Evolutionary conservation across 2,329 filamentous ascomycete species (phyloP), one percentile per base, ranked within the genome.

Genomic region (Decorospora gaudefroyi): DNA sequence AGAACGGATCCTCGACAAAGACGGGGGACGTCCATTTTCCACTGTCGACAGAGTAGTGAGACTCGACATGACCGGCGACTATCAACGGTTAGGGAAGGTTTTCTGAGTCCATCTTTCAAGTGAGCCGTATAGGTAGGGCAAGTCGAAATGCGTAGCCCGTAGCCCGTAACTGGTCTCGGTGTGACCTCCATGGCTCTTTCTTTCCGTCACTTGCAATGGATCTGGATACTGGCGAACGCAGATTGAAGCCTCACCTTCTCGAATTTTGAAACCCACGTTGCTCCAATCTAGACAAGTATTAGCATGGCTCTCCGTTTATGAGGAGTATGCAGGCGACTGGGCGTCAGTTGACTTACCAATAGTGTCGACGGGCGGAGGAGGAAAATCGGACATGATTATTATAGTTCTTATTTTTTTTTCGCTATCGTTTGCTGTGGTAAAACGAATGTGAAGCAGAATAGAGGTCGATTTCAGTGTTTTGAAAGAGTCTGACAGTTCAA

Each of bases 11-110:
- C 49, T 82, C 74, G 49, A 96, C 84, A 74, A 95, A 95, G 53
- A 80, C 76, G 17, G 89, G 90, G 10, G 84, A 71, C 0, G 85
- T 82, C 91, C 91, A 96, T 78, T 85, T 71, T 35, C 84, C 84
- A 2, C 85, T 89, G 54, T 84, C 78, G 55, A 81, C 76, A 46
- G 85, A 87, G 79, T 88, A 96, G 71, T 86, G 85, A 34, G 86
- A 90, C 74, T 96, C 89, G 69, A 97, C 85, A 74, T 97, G 92
- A 61, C 92, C 92, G 65, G 96, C 95, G 66, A 96, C 91, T 90
- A 61, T 5, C 12, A 10, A 34, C 29, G 7, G 49, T 53, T 42
- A 53, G 48, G 31, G 28, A 4, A 28, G 16, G 7, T 43, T 7
- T 17, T 19, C 12, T 12, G 12, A 33, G 17, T 17, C 17, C 12